Evolutionary conservation across 2,329 filamentous ascomycete species (phyloP).

Genomic region (Pestalotiopsis sp.): DNA sequence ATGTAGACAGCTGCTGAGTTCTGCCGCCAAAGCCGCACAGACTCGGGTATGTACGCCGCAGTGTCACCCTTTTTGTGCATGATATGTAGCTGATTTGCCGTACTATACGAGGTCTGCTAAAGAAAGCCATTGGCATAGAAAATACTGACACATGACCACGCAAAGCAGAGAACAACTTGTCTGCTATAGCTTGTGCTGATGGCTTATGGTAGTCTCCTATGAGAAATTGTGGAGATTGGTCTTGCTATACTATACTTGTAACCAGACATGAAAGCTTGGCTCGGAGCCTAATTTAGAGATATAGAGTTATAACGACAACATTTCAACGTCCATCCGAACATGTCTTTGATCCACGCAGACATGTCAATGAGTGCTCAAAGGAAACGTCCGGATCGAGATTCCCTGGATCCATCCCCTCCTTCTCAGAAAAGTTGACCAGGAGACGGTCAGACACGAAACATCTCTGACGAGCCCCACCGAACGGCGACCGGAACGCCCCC

Average conservation of each 20-base stretch:
- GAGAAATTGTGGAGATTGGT: background rate
- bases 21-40: background rate
- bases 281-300: background rate
- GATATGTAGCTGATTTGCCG: background rate
- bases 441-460: constrained; percentile 19
- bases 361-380: background rate
- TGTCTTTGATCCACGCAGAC: background rate
- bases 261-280: background rate
- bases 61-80: background rate
- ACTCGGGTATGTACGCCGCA: background rate
- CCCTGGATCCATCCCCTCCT: background rate
- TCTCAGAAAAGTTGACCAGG: constrained; percentile 7
- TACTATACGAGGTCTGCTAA: background rate
- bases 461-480: constrained; percentile 20
- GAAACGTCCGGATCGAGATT: background rate
- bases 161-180: background rate
- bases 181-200: background rate
- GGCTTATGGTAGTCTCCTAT: background rate
- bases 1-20: background rate
- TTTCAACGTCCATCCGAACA: background rate
- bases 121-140: background rate
- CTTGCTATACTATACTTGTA: background rate
- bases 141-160: background rate
- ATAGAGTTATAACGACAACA: background rate
- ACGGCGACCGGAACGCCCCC: constrained; percentile 21